Conservation (phyloP, 805 yeast genomes). For the Saccharomyces eubayanus region DNA sequence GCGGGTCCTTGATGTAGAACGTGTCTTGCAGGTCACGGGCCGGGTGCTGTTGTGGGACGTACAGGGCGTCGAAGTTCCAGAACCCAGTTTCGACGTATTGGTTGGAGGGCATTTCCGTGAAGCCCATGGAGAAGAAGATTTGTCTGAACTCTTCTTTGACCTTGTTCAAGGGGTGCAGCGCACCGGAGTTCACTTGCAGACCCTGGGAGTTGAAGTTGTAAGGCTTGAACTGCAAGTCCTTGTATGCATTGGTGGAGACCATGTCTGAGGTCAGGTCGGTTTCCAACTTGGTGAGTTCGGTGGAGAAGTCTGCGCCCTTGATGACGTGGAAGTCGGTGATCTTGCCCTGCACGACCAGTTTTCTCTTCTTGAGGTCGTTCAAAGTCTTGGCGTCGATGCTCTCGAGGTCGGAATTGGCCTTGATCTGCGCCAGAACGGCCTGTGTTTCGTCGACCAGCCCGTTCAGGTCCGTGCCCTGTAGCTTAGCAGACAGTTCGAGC, state of each 20-base stretch:
- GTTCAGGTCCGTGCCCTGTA: slow-evolving; percentile 32
- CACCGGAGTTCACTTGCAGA: slow-evolving; percentile 75
- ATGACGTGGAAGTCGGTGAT: slow-evolving; percentile 62
- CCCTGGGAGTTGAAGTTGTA: slow-evolving; percentile 97
- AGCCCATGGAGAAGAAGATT: slow-evolving; percentile 95
- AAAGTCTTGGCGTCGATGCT: slow-evolving; percentile 52
- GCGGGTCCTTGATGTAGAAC: slow-evolving; percentile 92
- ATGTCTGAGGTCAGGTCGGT: slow-evolving; percentile 93
- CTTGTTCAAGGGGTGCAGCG: slow-evolving; percentile 91
- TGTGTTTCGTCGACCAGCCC: slow-evolving; percentile 55
- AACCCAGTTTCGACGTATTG: slow-evolving; percentile 97
- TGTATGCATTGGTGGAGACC: slow-evolving; percentile 79
- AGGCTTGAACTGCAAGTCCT: slow-evolving; percentile 77
- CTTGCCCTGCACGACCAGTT: slow-evolving; percentile 65
- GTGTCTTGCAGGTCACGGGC: slow-evolving; percentile 99
- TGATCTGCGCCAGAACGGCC: slow-evolving; percentile 49
- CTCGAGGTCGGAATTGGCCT: slow-evolving; percentile 9
- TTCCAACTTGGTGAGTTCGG: slow-evolving; percentile 70
- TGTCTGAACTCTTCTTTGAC: slow-evolving; percentile 97
- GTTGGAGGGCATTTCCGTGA: slow-evolving; percentile 97
- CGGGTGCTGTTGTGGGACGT: slow-evolving; percentile 98
- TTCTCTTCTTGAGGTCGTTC: slow-evolving; percentile 87
- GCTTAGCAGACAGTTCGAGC: slow-evolving; percentile 49
- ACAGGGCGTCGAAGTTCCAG: slow-evolving; percentile 97
- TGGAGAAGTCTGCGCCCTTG: slow-evolving; percentile 80